Conservation (phyloP, 2,329 filamentous ascomycete species). For the Drechslerella dactyloides region DNA sequence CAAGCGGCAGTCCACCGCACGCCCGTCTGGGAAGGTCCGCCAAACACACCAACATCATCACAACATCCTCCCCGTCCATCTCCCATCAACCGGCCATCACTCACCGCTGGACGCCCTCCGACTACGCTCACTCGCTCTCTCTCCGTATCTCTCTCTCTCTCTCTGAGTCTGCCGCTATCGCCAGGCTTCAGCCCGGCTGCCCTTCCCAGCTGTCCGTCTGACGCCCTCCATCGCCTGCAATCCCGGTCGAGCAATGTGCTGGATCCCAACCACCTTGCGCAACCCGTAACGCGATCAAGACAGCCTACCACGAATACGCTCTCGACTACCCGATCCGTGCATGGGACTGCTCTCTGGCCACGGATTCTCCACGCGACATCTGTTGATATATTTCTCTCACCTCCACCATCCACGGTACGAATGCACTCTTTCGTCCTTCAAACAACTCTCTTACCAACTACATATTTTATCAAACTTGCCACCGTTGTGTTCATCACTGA, state of each 20-base stretch:
- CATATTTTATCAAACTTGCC: not conserved
- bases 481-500: no score
- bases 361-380: not conserved
- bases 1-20: not conserved
- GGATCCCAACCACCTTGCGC: slow-evolving; percentile 40
- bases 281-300: slow-evolving; percentile 41
- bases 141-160: not conserved
- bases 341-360: not conserved
- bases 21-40: slow-evolving; percentile 5
- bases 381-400: no score
- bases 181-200: not conserved
- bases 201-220: slow-evolving; percentile 10
- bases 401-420: no score
- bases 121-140: no score
- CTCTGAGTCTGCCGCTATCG: not conserved
- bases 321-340: not conserved
- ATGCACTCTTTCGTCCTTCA: not conserved
- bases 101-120: no score
- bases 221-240: slow-evolving; percentile 24
- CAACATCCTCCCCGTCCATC: not conserved
- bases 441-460: not conserved
- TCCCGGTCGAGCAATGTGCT: slow-evolving; percentile 38
- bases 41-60: slow-evolving; percentile 1
- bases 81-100: not conserved
- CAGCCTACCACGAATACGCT: slow-evolving; percentile 11